Conservation (phyloP, 345 rosid species). For the Salix koriyanagi region DNA sequence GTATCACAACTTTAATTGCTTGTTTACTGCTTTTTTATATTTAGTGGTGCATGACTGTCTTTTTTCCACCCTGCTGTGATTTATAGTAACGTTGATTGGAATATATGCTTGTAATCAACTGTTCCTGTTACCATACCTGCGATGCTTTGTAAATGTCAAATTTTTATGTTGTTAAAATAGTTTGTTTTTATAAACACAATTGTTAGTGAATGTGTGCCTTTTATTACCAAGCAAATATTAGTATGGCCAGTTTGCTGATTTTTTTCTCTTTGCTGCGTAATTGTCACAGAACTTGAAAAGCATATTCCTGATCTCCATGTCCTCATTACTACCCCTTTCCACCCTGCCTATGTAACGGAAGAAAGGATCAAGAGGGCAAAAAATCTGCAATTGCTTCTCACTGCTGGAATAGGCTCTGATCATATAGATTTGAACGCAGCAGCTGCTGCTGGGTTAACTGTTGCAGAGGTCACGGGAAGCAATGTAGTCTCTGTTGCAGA, state of each 20-base stretch:
- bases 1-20: too few relatives aligned
- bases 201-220: neutral
- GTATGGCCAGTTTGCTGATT: neutral
- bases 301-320: constrained; percentile 84
- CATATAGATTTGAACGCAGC: constrained; percentile 88
- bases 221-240: neutral
- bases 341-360: constrained; percentile 85
- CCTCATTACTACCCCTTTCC: constrained; percentile 86
- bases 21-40: too few relatives aligned
- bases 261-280: neutral
- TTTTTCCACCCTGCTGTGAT: too few relatives aligned
- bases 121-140: too few relatives aligned
- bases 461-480: constrained; percentile 94
- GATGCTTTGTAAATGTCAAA: too few relatives aligned
- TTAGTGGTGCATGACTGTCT: too few relatives aligned
- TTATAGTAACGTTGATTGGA: too few relatives aligned
- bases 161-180: too few relatives aligned
- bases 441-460: constrained; percentile 82
- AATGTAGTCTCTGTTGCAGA: constrained; percentile 90
- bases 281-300: constrained; percentile 65
- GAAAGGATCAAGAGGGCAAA: constrained; percentile 92
- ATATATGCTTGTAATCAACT: too few relatives aligned
- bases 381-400: constrained; percentile 80
- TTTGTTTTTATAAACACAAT: too few relatives aligned
- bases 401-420: constrained; percentile 94